Base-by-base conservation (phyloP, 1,139 yeast species). In the Geotrichum histeridarum region DNA sequence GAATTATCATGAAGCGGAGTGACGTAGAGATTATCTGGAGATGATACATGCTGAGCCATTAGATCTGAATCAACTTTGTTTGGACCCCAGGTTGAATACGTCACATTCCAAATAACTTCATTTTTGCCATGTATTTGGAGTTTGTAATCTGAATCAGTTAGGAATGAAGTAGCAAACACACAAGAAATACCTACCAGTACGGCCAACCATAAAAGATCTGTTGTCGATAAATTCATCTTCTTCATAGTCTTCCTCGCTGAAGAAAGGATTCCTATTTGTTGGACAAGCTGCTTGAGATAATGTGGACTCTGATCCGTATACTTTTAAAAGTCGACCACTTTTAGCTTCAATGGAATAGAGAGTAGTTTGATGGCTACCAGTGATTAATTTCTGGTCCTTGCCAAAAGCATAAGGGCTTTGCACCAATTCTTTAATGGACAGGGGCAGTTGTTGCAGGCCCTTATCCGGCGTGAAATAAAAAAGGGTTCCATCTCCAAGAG, bases 1-100 rank as follows among this genome's bases (percentile, higher is more conserved):
- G 73, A 51, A 80, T 70, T 4, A 88, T 81, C 63, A 65, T 86
- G 88, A 64, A 88, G 81, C 0, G 97, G 96, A 1, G 94, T 84
- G 60, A 93, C 83, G 63, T 86, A 86, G 4, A 88, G 71, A 44
- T 84, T 82, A 67, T 91, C 98, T 18, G 77, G 65, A 2, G 74
- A 67, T 11, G 57, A 50, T 12, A 59, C 53, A 53, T 74, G 73
- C 61, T 73, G 77, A 37, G 67, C 59, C 27, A 63, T 81, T 57
- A 91, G 74, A 65, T 86, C 93, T 42, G 77, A 75, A 67, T 93
- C 96, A 57, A 91, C 75, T 60, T 89, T 84, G 70, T 91, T 91
- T 31, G 96, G 96, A 7, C 95, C 95, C 97, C 98, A 93, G 53
- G 85, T 80, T 1, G 95, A 78, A 66, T 86, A 91, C 0, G 94